Evolutionary conservation across 495 filamentous ascomycete species (phyloP).

Genomic region (Aspergillus biplanus): DNA sequence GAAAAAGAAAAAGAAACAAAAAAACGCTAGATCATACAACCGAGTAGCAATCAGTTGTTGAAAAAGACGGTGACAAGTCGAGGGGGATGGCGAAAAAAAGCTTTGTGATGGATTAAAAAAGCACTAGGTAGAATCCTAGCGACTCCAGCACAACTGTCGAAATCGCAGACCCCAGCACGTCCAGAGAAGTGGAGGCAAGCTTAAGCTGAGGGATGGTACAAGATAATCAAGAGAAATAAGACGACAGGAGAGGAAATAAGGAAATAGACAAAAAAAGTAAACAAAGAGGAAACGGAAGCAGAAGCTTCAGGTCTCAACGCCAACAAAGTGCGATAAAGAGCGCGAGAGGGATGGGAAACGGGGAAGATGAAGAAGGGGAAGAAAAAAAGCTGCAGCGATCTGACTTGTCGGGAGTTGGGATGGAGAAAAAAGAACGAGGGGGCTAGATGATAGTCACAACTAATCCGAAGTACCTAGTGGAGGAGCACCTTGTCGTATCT

Average conservation of each 20-base stretch:
- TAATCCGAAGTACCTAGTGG: neutral
- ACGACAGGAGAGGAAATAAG: slow-evolving; percentile 27
- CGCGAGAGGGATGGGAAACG: slow-evolving; percentile 10
- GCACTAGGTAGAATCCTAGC: slow-evolving; percentile 29
- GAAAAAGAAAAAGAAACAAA: slow-evolving; percentile 7
- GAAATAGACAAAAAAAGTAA: slow-evolving; percentile 28
- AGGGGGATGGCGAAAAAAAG: slow-evolving; percentile 30
- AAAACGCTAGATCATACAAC: slow-evolving; percentile 25
- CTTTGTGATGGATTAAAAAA: slow-evolving; percentile 30
- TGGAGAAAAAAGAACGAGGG: slow-evolving; percentile 24
- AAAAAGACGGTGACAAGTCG: slow-evolving; percentile 31
- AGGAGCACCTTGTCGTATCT: neutral
- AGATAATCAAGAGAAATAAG: neutral
- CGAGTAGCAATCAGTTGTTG: slow-evolving; percentile 26
- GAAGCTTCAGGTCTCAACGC: slow-evolving; percentile 8
- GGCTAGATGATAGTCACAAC: slow-evolving; percentile 15
- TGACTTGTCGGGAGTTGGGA: slow-evolving; percentile 26
- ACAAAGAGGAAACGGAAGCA: slow-evolving; percentile 28
- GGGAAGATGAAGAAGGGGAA: slow-evolving; percentile 35
- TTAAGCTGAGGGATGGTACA: slow-evolving; percentile 16
- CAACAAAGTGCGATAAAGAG: slow-evolving; percentile 15
- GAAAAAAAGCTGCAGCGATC: slow-evolving; percentile 36
- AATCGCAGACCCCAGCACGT: slow-evolving; percentile 19
- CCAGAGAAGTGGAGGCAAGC: slow-evolving; percentile 21
- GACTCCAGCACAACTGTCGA: slow-evolving; percentile 22